phyloP scores from a whole-genome alignment of 306 rosid genomes.

The Chamaecrista fasciculata region DNA sequence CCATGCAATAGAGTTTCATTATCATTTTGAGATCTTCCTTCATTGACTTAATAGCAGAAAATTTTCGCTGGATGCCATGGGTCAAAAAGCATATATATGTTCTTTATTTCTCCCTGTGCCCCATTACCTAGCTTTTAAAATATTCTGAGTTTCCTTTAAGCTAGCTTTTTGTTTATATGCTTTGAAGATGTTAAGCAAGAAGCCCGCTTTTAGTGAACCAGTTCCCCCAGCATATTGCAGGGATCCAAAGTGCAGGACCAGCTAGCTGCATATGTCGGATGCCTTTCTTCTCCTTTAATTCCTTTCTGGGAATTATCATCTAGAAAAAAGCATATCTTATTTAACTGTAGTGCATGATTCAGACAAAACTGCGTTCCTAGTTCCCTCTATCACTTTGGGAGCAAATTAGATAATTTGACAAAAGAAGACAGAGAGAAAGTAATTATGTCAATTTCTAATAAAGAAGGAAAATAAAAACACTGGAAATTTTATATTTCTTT shows the following conservation, averaged over 20 bases:
- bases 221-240: conserved; percentile 42
- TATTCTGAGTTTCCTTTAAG: conserved; percentile 34
- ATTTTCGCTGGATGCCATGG: neutral
- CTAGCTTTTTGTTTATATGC: conserved; percentile 26
- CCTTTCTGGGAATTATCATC: conserved; percentile 30
- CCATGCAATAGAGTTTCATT: neutral
- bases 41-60: conserved; percentile 29
- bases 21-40: neutral
- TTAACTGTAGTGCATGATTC: conserved; percentile 21
- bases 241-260: conserved; percentile 41
- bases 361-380: conserved; percentile 19
- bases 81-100: conserved; percentile 31
- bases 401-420: conserved; percentile 20
- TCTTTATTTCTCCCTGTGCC: conserved; percentile 28
- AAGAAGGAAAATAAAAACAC: conserved; percentile 8
- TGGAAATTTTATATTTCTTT: conserved; percentile 12
- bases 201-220: conserved; percentile 42
- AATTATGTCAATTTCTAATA: neutral
- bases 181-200: conserved; percentile 38
- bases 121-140: conserved; percentile 33
- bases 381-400: neutral
- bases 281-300: conserved; percentile 21
- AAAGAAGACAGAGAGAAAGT: neutral
- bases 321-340: conserved; percentile 20
- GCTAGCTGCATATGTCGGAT: conserved; percentile 29